Evolutionary conservation across 164 flowering plant species (phyloP).

Genomic region (Taxillus chinensis): DNA sequence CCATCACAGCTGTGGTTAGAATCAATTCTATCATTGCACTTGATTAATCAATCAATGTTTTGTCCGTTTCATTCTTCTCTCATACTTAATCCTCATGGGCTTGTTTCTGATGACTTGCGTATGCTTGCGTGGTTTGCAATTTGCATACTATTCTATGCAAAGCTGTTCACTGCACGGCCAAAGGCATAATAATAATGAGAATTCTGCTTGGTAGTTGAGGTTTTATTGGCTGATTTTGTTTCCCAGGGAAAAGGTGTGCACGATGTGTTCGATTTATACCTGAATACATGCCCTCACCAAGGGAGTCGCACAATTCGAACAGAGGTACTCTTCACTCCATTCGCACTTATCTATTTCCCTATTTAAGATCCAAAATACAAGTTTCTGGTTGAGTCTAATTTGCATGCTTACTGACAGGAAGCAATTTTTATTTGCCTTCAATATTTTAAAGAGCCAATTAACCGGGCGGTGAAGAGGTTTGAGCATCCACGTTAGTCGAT

Average conservation of each 20-base stretch:
- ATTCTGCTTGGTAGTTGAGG: no score
- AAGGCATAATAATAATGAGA: no score
- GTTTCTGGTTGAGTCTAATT: neutral
- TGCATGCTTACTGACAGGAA: slow-evolving; percentile 36
- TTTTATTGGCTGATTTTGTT: neutral
- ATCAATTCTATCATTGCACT: no score
- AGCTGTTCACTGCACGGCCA: no score
- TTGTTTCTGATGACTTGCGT: no score
- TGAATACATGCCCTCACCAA: slow-evolving; percentile 80
- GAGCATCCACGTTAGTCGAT: neutral
- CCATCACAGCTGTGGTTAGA: no score
- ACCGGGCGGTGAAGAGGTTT: slow-evolving; percentile 29
- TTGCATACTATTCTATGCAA: no score
- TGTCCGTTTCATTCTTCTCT: no score
- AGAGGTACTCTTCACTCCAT: slow-evolving; percentile 36
- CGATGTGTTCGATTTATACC: slow-evolving; percentile 44
- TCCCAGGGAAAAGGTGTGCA: slow-evolving; percentile 48
- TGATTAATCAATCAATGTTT: no score
- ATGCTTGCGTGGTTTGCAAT: no score
- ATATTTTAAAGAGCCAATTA: slow-evolving; percentile 78
- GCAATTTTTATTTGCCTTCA: slow-evolving; percentile 77
- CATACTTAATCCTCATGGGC: no score
- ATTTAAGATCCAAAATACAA: neutral
- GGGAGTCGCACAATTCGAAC: slow-evolving; percentile 90
- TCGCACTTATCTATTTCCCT: neutral